Conservation (phyloP, 371 early-diverging fungal genomes). For the Gilbertella persicaria region DNA sequence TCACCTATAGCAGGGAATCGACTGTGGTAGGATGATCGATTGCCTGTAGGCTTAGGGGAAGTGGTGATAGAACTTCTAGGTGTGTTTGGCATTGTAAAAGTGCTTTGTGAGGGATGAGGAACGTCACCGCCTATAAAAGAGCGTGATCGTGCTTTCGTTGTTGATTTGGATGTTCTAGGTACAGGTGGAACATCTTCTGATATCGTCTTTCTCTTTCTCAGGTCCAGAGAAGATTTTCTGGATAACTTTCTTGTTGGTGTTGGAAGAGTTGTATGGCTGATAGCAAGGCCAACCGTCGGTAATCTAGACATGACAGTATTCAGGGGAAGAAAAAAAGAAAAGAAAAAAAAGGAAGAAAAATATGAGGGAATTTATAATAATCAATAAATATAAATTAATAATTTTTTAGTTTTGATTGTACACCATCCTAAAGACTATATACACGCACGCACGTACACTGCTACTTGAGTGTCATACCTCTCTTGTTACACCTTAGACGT, state of each 20-base stretch:
- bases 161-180: constrained; percentile 17
- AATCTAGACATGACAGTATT: constrained; percentile 21
- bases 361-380: background rate
- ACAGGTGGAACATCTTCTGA: constrained; percentile 21
- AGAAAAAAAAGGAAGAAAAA: constrained; percentile 7
- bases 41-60: constrained; percentile 7
- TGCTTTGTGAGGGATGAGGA: background rate
- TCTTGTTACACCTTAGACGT: background rate
- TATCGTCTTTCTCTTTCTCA: constrained; percentile 24
- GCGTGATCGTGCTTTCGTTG: constrained; percentile 22
- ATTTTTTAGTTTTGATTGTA: background rate
- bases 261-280: background rate
- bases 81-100: constrained; percentile 2
- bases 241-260: constrained; percentile 12
- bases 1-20: constrained; percentile 47
- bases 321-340: background rate
- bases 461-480: background rate
- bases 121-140: constrained; percentile 6
- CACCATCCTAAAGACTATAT: background rate
- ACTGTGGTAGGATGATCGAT: background rate
- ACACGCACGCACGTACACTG: background rate
- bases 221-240: constrained; percentile 20
- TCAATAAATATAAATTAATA: constrained; percentile 1
- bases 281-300: constrained; percentile 17
- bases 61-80: constrained; percentile 4